Base-by-base conservation (phyloP, 306 rosid genomes). In the Dalbergia cultrata region DNA sequence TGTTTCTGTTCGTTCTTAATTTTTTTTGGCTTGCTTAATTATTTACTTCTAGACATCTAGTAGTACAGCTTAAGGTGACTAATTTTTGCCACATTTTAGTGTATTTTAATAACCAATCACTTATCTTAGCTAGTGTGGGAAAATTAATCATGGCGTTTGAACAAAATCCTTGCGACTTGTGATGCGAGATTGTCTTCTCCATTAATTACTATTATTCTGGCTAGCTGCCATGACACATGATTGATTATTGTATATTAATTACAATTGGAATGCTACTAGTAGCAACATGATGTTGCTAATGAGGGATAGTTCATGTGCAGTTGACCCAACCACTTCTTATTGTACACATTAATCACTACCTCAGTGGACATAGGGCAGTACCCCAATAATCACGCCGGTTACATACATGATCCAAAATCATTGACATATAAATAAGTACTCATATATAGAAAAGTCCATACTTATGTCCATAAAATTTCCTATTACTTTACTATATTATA, bases 291-390 rank as follows among this genome's bases (percentile, higher is more conserved):
- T 34, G 47, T 63, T 31, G 71, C 73, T 73, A 85, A 76, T 81
- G 44, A 81, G 74, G 82, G 70, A n/a, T n/a, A 79, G 80, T 52
- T 81, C 91, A 87, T 90, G 92, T 85, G 89, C 77, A 67, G 86
- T 88, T 87, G 86, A 88, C 90, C 89, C 81, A 85, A 87, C 81
- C 79, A 87, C 84, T 76, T 50, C 75, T 64, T 77, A 75, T 67
- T 75, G 26, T 61, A 59, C 85, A 52, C 56, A 76, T 52, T 76
- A 18, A 19, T 78, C 60, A 85, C 86, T 80, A 52, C 56, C 68
- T 54, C 52, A 50, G 65, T 79, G 81, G 76, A 86, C 53, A 54
- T 37, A 47, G 71, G 81, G 79, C 85, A 81, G 43, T 39, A 75
- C 84, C 82, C 26, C 90, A 74, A 81, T 76, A 83, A 85, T 88